Percentiles rank a stretch among this genome's conserved stretches.
These are phyloP conservation scores for Drechslerella dactyloides DNA, from an alignment of 2,329 filamentous ascomycete species.

Conservation along the genomic window DNA sequence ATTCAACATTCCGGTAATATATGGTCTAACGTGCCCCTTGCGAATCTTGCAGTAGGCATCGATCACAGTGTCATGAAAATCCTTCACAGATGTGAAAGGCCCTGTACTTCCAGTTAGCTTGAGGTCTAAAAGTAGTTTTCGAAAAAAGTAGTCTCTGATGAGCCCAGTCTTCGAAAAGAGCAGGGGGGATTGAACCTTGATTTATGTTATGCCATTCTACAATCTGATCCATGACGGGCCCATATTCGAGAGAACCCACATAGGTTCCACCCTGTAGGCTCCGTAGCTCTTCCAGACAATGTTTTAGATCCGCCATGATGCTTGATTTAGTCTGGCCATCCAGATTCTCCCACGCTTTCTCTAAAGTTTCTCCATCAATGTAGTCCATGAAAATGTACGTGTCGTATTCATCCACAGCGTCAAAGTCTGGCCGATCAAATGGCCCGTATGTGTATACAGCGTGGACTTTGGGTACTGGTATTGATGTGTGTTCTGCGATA, in stretches of 20 bases:
- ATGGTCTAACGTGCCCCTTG: conserved; percentile 5
- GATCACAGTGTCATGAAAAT: conserved; percentile 6
- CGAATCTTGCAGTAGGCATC: conserved; percentile 11
- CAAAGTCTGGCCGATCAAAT: conserved; percentile 29
- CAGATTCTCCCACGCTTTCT: conserved; percentile 28
- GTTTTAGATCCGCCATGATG: conserved; percentile 24
- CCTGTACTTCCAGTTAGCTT: too few species aligned
- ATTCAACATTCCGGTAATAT: conserved; percentile 6
- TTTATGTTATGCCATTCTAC: conserved; percentile 11
- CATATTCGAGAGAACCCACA: conserved; percentile 32
- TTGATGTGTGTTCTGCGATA: conserved; percentile 26
- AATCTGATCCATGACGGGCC: conserved; percentile 33
- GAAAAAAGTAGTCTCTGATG: background rate
- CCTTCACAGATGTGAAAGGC: background rate
- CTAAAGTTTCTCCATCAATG: conserved; percentile 33
- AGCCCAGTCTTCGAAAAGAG: too few species aligned
- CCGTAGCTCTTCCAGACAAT: conserved; percentile 34
- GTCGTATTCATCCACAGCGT: conserved; percentile 31
- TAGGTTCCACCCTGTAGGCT: conserved; percentile 25
- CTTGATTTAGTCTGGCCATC: conserved; percentile 22
- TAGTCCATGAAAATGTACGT: conserved; percentile 34
- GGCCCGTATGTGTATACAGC: conserved; percentile 37
- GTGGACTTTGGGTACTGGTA: conserved; percentile 32
- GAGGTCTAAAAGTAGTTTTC: too few species aligned
- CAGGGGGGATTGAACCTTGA: too few species aligned